Conservation (phyloP, 1,139 yeast genomes). For the Diutina rugosa region DNA sequence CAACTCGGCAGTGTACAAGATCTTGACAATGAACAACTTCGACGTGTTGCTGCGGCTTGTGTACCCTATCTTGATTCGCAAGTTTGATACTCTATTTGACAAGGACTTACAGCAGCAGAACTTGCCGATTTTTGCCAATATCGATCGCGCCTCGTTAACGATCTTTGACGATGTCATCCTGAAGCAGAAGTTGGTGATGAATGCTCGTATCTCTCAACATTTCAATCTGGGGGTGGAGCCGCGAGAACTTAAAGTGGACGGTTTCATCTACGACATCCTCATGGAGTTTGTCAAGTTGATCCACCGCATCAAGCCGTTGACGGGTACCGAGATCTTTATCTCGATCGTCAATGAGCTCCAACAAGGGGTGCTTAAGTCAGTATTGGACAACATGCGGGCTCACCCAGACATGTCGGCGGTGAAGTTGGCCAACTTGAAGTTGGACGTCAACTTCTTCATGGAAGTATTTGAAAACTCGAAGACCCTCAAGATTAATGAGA, state of each 20-base stretch:
- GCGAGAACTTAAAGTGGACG: slow-evolving; percentile 15
- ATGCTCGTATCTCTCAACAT: slow-evolving; percentile 13
- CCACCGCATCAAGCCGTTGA: slow-evolving; percentile 28
- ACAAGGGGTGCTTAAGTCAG: slow-evolving; percentile 18
- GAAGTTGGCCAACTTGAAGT: slow-evolving; percentile 10
- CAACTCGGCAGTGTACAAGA: slow-evolving; percentile 18
- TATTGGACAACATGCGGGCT: slow-evolving; percentile 17
- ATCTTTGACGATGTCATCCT: slow-evolving; percentile 29
- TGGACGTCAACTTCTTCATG: slow-evolving; percentile 27
- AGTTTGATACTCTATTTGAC: slow-evolving; percentile 23
- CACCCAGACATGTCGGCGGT: slow-evolving; percentile 8
- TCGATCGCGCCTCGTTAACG: slow-evolving; percentile 29
- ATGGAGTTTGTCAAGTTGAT: slow-evolving; percentile 31
- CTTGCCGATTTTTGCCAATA: slow-evolving; percentile 28
- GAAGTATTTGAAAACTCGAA: slow-evolving; percentile 28
- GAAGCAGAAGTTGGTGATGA: slow-evolving; percentile 25
- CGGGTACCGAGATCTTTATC: slow-evolving; percentile 23
- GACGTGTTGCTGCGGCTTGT: slow-evolving; percentile 22
- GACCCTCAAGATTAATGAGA: slow-evolving; percentile 22
- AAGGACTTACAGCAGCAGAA: slow-evolving; percentile 26
- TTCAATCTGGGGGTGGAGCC: slow-evolving; percentile 10
- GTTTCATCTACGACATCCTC: slow-evolving; percentile 26
- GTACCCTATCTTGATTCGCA: slow-evolving; percentile 20
- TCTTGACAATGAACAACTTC: slow-evolving; percentile 33
- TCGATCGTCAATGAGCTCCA: slow-evolving; percentile 29